These are phyloP conservation scores for Decorospora gaudefroyi DNA, from an alignment of 2,329 filamentous ascomycete species.

Conservation along the genomic window DNA sequence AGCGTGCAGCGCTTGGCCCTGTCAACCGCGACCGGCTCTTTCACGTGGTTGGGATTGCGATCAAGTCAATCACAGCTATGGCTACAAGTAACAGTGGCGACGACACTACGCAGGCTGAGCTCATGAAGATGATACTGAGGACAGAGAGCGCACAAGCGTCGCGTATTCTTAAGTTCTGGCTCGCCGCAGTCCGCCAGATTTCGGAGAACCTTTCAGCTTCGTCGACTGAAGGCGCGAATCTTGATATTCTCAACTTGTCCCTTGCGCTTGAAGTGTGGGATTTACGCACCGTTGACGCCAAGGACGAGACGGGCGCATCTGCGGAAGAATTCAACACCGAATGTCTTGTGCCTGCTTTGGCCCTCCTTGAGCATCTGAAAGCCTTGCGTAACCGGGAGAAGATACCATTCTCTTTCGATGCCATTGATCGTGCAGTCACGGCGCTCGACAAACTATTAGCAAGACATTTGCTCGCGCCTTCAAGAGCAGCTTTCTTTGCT, in stretches of 20 bases:
- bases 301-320: constrained; percentile 36
- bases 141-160: constrained; percentile 44
- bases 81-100: constrained; percentile 17
- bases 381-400: constrained; percentile 3
- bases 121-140: constrained; percentile 45
- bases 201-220: constrained; percentile 4
- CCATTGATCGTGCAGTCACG: constrained; percentile 17
- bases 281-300: constrained; percentile 32
- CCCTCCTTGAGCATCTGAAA: constrained; percentile 30
- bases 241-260: constrained; percentile 29
- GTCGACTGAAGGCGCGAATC: neutral
- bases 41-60: constrained; percentile 21
- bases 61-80: constrained; percentile 29
- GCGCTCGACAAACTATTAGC: constrained; percentile 47
- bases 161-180: constrained; percentile 45
- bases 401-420: neutral
- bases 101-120: constrained; percentile 36
- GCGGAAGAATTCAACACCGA: constrained; percentile 46
- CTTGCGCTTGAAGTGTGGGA: constrained; percentile 43
- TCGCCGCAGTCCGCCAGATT: constrained; percentile 31
- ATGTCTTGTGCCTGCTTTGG: constrained; percentile 42
- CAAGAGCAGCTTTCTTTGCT: constrained; percentile 46
- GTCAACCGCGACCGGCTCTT: constrained; percentile 31
- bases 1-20: constrained; percentile 17
- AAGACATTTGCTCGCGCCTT: constrained; percentile 51